Base-by-base conservation (phyloP, 2,329 filamentous ascomycete species). In the Hypoxylon sp. region DNA sequence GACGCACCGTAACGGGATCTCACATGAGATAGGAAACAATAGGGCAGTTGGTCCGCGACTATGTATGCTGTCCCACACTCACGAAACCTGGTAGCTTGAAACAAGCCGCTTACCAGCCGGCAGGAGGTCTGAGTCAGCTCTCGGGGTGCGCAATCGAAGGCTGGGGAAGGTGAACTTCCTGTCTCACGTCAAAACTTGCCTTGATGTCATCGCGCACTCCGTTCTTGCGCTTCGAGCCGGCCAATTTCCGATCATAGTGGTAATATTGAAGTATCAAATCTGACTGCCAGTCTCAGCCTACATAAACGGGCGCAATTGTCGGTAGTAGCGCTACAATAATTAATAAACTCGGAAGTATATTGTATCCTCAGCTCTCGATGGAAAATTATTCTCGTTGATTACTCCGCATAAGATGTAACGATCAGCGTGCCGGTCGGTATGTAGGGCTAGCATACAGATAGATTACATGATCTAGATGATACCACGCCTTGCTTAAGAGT, bases 381-480 rank as follows among this genome's bases (percentile, higher is more conserved):
- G 53, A 42, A 13, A 42, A 42, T 24, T 24, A 48, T 60, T 35
- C 14, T 39, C 11, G 19, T 65, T 33, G 22, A 54, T 56, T 55
- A 29, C 61, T 53, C 61, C 53, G 51, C 31, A 47, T 47, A 53
- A 51, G 52, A 66, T 69, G 55, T 54, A 26, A 61, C 63, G 17
- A 53, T 62, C 55, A 67, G 64, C 59, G 39, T 54, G 24, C 29
- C 55, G 57, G 42, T 61, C 63, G 67, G 63, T 63, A 57, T 53
- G 67, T 63, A 66, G 44, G 63, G 63, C 67, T 63, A 46, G 31
- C 44, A 57, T 51, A 42, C 33, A 52, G 37, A 55, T 53, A 53
- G 19, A 42, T 66, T 63, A 62, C 48, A 67, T 63, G 58, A 58
- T 67, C 47, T 62, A 62, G 48, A 67, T 63, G 46, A 61, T 62